A percentile compares a stretch with the other conserved stretches of the same genome.
phyloP scores from a whole-genome alignment of 441 rosid genomes.

The Cnidoscolus chayamansa region DNA sequence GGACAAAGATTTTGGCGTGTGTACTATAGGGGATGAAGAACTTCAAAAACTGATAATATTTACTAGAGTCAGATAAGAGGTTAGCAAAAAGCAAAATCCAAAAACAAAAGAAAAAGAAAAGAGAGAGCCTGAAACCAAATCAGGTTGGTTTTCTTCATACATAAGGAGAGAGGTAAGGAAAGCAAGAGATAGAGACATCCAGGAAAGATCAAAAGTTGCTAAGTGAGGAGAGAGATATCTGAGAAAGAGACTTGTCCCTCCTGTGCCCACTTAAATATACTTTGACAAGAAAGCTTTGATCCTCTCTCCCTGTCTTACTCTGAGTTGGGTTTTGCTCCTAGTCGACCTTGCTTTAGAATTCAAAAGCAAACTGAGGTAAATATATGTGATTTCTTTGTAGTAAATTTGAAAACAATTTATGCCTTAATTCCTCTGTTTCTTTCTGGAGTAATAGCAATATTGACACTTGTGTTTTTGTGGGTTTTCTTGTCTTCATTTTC shows the following conservation, averaged over 20 bases:
- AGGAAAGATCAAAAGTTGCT: conserved; percentile 37
- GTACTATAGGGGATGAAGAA: conserved; percentile 12
- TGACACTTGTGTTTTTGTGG: conserved; percentile 10
- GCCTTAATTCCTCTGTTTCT: conserved; percentile 26
- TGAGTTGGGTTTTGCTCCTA: conserved; percentile 23
- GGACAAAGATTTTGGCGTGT: conserved; percentile 53
- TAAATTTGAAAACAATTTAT: neutral
- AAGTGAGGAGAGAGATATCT: conserved; percentile 29
- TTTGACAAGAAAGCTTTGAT: conserved; percentile 60
- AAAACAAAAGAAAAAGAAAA: conserved; percentile 8
- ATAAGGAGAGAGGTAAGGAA: conserved; percentile 40
- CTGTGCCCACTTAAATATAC: conserved; percentile 39
- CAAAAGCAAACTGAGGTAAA: conserved; percentile 20
- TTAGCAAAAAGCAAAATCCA: conserved; percentile 22
- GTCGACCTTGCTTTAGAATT: conserved; percentile 10
- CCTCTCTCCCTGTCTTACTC: conserved; percentile 23
- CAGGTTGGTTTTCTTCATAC: conserved; percentile 63
- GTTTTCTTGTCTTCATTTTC: conserved; percentile 19
- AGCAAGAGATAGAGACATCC: conserved; percentile 47
- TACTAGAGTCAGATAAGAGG: conserved; percentile 23
- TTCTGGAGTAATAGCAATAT: conserved; percentile 6
- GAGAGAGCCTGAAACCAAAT: conserved; percentile 20
- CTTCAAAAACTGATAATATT: conserved; percentile 29
- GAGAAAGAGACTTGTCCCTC: conserved; percentile 57
- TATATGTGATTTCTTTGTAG: neutral